These are phyloP conservation scores for Fusarium multiceps DNA, from an alignment of 2,329 filamentous ascomycete genomes.

Conservation along the genomic window DNA sequence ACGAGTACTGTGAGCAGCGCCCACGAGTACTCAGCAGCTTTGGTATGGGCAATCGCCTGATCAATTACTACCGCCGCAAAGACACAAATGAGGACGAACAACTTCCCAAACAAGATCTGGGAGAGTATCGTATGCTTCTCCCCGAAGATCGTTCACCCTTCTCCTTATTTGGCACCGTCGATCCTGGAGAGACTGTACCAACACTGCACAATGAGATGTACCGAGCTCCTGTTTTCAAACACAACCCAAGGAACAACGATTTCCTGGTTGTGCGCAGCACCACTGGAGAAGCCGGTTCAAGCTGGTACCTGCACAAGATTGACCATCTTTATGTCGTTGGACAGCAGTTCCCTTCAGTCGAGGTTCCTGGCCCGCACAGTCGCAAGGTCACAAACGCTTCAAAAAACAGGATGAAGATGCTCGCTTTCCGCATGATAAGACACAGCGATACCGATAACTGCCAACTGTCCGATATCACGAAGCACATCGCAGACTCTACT, in stretches of 20 bases:
- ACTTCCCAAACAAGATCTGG: conserved; percentile 83
- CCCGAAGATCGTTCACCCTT: conserved; percentile 97
- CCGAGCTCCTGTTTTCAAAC: conserved; percentile 91
- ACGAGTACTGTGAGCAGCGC: conserved; percentile 96
- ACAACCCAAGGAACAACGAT: conserved; percentile 80
- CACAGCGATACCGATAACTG: conserved; percentile 77
- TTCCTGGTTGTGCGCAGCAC: conserved; percentile 88
- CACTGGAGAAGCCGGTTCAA: conserved; percentile 80
- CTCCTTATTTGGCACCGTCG: conserved; percentile 92
- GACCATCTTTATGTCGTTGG: conserved; percentile 93
- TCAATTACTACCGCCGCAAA: conserved; percentile 96
- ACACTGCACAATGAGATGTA: conserved; percentile 97
- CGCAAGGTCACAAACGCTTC: conserved; percentile 96
- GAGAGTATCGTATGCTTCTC: conserved; percentile 87
- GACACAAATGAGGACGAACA: conserved; percentile 76
- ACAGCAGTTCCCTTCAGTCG: conserved; percentile 90
- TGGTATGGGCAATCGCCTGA: conserved; percentile 94
- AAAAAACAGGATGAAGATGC: conserved; percentile 96
- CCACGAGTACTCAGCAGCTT: conserved; percentile 94
- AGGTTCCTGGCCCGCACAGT: conserved; percentile 93
- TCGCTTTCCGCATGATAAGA: conserved; percentile 88
- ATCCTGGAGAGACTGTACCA: conserved; percentile 88
- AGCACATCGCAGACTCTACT: conserved; percentile 90
- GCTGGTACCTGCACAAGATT: conserved; percentile 87
- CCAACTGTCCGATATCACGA: conserved; percentile 85